phyloP scores from a whole-genome alignment of 495 filamentous ascomycete species.

The Bacidia gigantensis region DNA sequence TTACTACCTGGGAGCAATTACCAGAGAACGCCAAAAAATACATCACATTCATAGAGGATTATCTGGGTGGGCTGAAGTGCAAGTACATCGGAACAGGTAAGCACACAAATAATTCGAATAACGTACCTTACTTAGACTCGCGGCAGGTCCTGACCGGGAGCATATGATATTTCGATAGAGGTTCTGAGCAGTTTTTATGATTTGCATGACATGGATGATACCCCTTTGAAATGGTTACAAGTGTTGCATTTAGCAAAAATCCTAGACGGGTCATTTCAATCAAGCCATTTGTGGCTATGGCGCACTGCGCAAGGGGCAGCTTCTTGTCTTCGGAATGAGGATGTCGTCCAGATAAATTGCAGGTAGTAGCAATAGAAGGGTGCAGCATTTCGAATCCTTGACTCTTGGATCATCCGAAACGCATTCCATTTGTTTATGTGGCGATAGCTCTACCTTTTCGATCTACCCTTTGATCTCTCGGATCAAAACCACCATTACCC shows the following conservation, averaged over 20 bases:
- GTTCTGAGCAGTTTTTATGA: no score
- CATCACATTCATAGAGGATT: slow-evolving; percentile 57
- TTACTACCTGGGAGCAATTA: slow-evolving; percentile 47
- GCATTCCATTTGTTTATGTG: not conserved
- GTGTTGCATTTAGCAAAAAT: no score
- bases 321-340: no score
- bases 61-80: slow-evolving; percentile 38
- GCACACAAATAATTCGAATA: no score
- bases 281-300: no score
- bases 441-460: slow-evolving; percentile 46
- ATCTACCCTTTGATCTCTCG: slow-evolving; percentile 70
- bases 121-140: not conserved
- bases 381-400: no score
- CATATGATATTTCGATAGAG: slow-evolving; percentile 38
- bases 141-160: slow-evolving; percentile 42
- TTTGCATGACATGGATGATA: not conserved
- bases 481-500: slow-evolving; percentile 89
- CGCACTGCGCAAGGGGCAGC: no score
- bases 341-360: no score
- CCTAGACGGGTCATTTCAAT: no score
- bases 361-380: no score
- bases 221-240: not conserved
- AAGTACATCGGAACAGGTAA: slow-evolving; percentile 66
- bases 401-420: no score
- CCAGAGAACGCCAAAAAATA: slow-evolving; percentile 65